Conservation (phyloP, 2,329 filamentous ascomycete species). For the Ceratocystis papillata region DNA sequence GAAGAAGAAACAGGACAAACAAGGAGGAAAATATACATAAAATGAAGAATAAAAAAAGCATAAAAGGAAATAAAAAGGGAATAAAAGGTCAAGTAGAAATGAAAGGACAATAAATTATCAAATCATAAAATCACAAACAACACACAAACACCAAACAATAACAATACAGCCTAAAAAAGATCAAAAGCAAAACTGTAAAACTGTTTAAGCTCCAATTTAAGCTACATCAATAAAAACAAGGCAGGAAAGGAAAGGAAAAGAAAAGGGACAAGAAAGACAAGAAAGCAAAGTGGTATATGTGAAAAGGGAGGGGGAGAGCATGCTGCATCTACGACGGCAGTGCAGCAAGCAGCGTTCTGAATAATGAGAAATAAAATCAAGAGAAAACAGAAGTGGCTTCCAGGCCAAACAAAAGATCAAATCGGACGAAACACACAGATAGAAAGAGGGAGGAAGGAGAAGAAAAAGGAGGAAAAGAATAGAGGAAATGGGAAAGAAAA, state of each 20-base stretch:
- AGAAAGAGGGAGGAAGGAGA: not conserved
- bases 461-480: not conserved
- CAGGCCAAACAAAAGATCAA: not conserved
- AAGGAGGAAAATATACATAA: not conserved
- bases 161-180: not conserved
- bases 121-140: not conserved
- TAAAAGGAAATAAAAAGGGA: constrained; percentile 2
- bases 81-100: constrained; percentile 1
- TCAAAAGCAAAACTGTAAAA: not conserved
- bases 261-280: constrained; percentile 2
- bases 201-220: not conserved
- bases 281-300: constrained; percentile 1
- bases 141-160: constrained; percentile 5
- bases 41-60: constrained; percentile 3
- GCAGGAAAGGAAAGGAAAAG: not conserved
- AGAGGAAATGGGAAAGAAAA: not conserved
- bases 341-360: no score
- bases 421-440: not conserved
- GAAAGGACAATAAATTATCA: not conserved
- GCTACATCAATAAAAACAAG: not conserved
- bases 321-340: not conserved
- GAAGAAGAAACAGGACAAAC: not conserved
- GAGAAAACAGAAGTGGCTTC: no score
- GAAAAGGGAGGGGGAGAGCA: not conserved
- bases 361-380: no score